Percentiles rank a stretch among this genome's conserved stretches.
Conservation (phyloP, 1,284 basidiomycete genomes). For the Apiotrichum domesticum region DNA sequence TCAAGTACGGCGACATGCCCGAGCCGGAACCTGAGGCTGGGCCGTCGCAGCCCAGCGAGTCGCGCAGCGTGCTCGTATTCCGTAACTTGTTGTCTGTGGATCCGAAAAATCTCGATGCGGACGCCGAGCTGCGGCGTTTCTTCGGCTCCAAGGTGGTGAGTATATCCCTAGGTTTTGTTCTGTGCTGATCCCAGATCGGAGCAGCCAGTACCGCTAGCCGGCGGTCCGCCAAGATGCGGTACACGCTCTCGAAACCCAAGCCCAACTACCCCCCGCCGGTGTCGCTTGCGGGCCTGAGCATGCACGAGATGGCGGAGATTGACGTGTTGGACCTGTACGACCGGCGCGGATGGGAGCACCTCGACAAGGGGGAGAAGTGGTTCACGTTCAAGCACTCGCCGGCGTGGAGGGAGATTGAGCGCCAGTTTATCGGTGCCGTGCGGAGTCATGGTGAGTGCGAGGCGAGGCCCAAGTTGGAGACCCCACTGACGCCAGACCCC, state of each 20-base stretch:
- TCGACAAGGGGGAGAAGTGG: conserved; percentile 59
- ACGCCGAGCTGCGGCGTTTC: conserved; percentile 82
- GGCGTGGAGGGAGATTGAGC: conserved; percentile 70
- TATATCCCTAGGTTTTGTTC: not conserved
- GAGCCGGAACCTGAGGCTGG: conserved; percentile 4
- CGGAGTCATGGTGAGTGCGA: conserved; percentile 62
- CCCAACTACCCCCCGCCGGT: conserved; percentile 47
- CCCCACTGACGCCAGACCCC: conserved; percentile 37
- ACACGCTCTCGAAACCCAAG: conserved; percentile 43
- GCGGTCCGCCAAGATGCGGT: conserved; percentile 26
- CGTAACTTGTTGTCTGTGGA: conserved; percentile 66
- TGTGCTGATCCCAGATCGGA: conserved; percentile 24
- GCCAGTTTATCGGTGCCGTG: conserved; percentile 71
- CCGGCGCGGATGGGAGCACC: conserved; percentile 49
- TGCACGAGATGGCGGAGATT: conserved; percentile 55
- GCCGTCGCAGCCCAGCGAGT: conserved; percentile 5
- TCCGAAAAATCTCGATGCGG: conserved; percentile 69
- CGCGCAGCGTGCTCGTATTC: conserved; percentile 20
- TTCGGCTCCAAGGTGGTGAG: conserved; percentile 82
- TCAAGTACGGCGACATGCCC: conserved; percentile 51
- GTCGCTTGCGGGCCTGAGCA: conserved; percentile 56
- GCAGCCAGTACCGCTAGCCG: conserved; percentile 17
- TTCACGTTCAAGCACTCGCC: conserved; percentile 81
- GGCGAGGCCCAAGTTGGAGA: no score
- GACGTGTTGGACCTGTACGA: conserved; percentile 53